Conservation (phyloP, 306 rosid species). For the Cercis canadensis region DNA sequence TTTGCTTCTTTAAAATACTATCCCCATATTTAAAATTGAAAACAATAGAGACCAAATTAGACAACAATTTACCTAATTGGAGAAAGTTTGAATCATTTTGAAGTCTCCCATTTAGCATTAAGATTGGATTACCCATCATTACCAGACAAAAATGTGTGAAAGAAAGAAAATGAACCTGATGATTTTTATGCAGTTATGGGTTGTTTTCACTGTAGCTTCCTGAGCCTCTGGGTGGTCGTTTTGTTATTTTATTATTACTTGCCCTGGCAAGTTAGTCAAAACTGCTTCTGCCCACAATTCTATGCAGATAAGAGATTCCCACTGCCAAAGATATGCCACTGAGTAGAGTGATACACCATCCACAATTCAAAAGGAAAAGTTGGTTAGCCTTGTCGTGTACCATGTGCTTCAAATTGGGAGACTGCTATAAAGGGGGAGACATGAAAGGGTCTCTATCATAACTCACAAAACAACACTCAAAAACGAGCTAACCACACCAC, state of each 20-base stretch:
- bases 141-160: background rate
- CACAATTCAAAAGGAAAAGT: slow-evolving; percentile 28
- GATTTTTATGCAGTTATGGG: slow-evolving; percentile 47
- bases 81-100: too few relatives aligned
- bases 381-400: slow-evolving; percentile 48
- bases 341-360: slow-evolving; percentile 38
- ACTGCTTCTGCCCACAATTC: slow-evolving; percentile 27
- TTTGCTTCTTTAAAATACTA: too few relatives aligned
- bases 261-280: slow-evolving; percentile 47
- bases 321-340: slow-evolving; percentile 48
- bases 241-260: background rate
- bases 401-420: slow-evolving; percentile 48
- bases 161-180: background rate
- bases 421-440: slow-evolving; percentile 15
- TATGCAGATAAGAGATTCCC: slow-evolving; percentile 41
- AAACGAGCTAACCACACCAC: background rate
- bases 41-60: too few relatives aligned
- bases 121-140: too few relatives aligned
- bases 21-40: too few relatives aligned
- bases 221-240: slow-evolving; percentile 38
- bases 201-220: slow-evolving; percentile 40
- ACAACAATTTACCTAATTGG: too few relatives aligned
- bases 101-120: too few relatives aligned
- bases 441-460: background rate
- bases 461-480: background rate